These are phyloP conservation scores for Dysphania ambrosioides DNA, from an alignment of 148 eudicot genomes.

Conservation along the genomic window DNA sequence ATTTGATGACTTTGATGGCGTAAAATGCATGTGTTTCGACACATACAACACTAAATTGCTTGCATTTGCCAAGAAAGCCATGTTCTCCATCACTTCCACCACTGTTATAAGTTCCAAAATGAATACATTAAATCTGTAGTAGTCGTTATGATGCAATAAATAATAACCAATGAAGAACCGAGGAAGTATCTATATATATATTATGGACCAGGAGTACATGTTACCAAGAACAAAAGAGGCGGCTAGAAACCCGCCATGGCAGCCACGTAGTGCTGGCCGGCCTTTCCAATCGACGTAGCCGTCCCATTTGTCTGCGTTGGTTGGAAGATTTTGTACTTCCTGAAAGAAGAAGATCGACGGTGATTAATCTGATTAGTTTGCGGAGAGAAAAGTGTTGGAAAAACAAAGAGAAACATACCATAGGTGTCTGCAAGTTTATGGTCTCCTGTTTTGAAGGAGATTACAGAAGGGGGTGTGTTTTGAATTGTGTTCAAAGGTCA, in stretches of 20 bases:
- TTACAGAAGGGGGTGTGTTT: background rate
- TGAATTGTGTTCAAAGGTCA: background rate
- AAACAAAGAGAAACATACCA: background rate
- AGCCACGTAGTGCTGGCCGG: constrained; percentile 27
- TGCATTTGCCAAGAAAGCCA: constrained; percentile 77
- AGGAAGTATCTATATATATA: too few relatives aligned
- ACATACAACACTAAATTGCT: constrained; percentile 71
- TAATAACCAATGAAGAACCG: too few relatives aligned
- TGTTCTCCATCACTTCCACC: constrained; percentile 67
- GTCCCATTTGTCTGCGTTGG: constrained; percentile 31
- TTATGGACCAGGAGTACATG: too few relatives aligned
- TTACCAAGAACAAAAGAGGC: constrained; percentile 38
- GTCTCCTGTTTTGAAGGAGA: background rate
- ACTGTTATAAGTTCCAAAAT: constrained; percentile 22
- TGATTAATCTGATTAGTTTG: too few relatives aligned
- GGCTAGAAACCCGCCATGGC: constrained; percentile 37
- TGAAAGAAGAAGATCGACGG: constrained; percentile 7
- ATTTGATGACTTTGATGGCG: constrained; percentile 49
- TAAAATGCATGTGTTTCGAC: constrained; percentile 58
- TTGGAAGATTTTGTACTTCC: constrained; percentile 32
- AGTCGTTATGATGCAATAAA: too few relatives aligned
- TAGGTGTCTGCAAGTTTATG: background rate
- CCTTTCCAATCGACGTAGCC: constrained; percentile 36
- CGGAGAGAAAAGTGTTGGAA: too few relatives aligned
- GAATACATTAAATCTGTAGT: too few relatives aligned